Evolutionary conservation across 352 stramenopile genomes (phyloP).

Genomic region (Peronospora farinosa): DNA sequence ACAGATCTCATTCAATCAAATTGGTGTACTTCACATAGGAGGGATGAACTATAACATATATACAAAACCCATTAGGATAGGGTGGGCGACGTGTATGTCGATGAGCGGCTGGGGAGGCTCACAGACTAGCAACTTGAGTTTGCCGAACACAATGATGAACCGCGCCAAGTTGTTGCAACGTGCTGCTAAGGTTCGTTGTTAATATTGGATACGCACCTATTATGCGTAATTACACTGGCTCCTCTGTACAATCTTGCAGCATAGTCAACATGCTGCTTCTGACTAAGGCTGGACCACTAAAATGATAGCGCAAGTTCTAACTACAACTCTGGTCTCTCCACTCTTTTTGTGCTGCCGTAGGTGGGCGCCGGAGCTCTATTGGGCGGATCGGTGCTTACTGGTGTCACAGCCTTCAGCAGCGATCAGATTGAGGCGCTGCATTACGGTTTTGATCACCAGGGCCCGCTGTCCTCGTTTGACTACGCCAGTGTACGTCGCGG

Average conservation of each 20-base stretch:
- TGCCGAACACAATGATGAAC: conserved; percentile 65
- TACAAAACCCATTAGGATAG: neutral
- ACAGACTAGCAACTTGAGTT: conserved; percentile 38
- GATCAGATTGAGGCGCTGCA: conserved; percentile 82
- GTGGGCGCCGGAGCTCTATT: conserved; percentile 61
- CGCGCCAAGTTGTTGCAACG: conserved; percentile 64
- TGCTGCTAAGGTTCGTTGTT: conserved; percentile 56
- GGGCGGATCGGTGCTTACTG: conserved; percentile 69
- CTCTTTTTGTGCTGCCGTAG: conserved; percentile 27
- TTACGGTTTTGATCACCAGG: conserved; percentile 87
- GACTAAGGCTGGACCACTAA: conserved; percentile 57
- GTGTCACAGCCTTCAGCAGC: conserved; percentile 76
- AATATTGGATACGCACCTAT: neutral
- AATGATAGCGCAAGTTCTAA: conserved; percentile 29
- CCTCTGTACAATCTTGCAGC: neutral
- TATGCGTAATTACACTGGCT: neutral
- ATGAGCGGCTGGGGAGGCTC: conserved; percentile 35
- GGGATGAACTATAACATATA: conserved; percentile 6
- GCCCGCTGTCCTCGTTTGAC: conserved; percentile 85
- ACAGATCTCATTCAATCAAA: neutral
- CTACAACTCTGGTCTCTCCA: conserved; percentile 7
- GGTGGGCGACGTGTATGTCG: conserved; percentile 16
- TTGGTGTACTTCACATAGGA: conserved; percentile 9
- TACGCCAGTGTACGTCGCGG: conserved; percentile 93
- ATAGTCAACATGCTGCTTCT: conserved; percentile 2